phyloP scores from a whole-genome alignment of 75 land plant genomes.

The Gnetum montanum region DNA sequence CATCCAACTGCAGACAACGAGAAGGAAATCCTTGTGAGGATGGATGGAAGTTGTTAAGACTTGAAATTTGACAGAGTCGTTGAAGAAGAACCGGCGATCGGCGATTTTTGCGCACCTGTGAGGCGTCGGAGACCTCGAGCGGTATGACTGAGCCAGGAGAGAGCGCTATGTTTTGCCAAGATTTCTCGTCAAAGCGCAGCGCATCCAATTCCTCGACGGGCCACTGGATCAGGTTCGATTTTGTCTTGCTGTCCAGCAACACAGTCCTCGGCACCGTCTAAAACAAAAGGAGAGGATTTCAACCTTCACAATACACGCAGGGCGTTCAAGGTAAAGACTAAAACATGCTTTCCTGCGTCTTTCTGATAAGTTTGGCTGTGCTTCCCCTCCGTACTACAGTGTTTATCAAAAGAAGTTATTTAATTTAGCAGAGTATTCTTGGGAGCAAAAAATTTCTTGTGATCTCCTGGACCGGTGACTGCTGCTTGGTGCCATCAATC shows the following conservation, averaged over 20 bases:
- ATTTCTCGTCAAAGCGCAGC: slow-evolving; percentile 18
- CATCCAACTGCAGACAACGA: slow-evolving; percentile 66
- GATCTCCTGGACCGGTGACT: no score
- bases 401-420: no score
- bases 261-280: slow-evolving; percentile 71
- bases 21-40: no score
- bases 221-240: slow-evolving; percentile 59
- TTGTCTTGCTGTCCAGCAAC: slow-evolving; percentile 40
- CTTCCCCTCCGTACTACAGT: no score
- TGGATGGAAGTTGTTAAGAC: no score
- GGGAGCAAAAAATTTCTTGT: no score
- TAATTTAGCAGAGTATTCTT: no score
- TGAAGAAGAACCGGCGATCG: no score
- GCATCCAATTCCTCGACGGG: slow-evolving; percentile 65
- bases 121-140: slow-evolving; percentile 23
- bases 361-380: no score
- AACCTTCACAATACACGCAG: not conserved
- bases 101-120: slow-evolving; percentile 69
- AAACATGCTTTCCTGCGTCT: no score
- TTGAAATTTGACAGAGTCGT: no score
- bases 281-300: not conserved
- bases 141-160: slow-evolving; percentile 44
- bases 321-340: not conserved
- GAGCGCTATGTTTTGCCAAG: slow-evolving; percentile 17
- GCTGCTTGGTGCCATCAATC: no score